phyloP scores from a whole-genome alignment of 2,329 filamentous ascomycete species.

The Beauveria australis region DNA sequence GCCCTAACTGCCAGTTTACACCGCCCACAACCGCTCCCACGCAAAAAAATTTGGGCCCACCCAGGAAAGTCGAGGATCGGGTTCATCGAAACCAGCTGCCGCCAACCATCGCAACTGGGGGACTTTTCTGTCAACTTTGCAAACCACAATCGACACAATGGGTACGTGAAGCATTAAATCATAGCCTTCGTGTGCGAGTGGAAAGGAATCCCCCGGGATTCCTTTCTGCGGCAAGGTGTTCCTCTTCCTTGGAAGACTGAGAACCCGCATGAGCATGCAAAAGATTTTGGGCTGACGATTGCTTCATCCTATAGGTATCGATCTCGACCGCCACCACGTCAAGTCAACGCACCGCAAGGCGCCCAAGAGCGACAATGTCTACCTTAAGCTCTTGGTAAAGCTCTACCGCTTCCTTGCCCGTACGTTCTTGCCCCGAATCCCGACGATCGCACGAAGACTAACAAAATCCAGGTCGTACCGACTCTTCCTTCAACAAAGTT shows the following conservation, averaged over 20 bases:
- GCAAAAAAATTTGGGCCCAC: conserved; percentile 13
- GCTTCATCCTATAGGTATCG: conserved; percentile 54
- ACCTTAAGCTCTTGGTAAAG: conserved; percentile 96
- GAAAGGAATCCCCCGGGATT: conserved; percentile 19
- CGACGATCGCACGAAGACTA: conserved; percentile 1
- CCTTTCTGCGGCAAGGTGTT: conserved; percentile 12
- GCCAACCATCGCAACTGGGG: conserved; percentile 30
- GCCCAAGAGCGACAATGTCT: conserved; percentile 97
- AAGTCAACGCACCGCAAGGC: conserved; percentile 77
- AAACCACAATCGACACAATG: conserved; percentile 44
- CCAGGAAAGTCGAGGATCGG: conserved; percentile 16
- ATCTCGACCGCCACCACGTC: conserved; percentile 63
- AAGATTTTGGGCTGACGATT: conserved; percentile 55
- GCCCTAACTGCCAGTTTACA: conserved; percentile 39
- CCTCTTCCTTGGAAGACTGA: conserved; percentile 17
- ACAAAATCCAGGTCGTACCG: conserved; percentile 67
- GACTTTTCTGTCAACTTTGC: conserved; percentile 14
- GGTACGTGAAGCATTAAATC: conserved; percentile 43
- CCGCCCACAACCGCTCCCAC: conserved; percentile 24
- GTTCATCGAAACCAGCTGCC: conserved; percentile 18
- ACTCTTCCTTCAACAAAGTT: conserved; percentile 97
- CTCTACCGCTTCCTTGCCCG: conserved; percentile 94
- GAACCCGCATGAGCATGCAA: conserved; percentile 52
- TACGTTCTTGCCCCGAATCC: conserved; percentile 42
- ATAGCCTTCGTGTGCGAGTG: conserved; percentile 45